Base-by-base conservation (phyloP, 306 rosid species). In the Medicago lupulina region DNA sequence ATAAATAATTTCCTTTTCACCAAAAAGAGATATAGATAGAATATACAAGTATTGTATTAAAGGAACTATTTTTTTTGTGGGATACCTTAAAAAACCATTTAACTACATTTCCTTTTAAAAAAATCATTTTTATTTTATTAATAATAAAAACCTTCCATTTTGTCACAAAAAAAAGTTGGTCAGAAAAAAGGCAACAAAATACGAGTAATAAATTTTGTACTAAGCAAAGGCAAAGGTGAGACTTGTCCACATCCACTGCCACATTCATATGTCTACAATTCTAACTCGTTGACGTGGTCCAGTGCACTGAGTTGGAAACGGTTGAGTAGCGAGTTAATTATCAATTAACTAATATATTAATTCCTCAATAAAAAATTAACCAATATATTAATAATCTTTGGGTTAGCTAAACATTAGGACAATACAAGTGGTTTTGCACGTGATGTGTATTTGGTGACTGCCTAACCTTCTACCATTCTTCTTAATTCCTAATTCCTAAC, bases 371-470 rank as follows among this genome's bases (percentile, higher is more conserved):
- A n/a, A n/a, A n/a, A n/a, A n/a, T n/a, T n/a, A n/a, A n/a, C n/a
- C n/a, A n/a, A n/a, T n/a, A n/a, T 25, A 12, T 25, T 17, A 2
- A 28, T 34, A 34, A 34, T 34, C 7, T 57, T 19, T 57, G 63
- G 8, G 8, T 57, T 21, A 10, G 8, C 15, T 21, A 2, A 21
- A 8, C 8, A 3, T 44, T 39, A 46, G 44, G 18, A 17, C 34
- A 15, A 44, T 46, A 53, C 21, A 40, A 76, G 67, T 43, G 6
- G 21, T 60, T 60, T 80, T 38, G 73, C 84, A 63, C 81, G 81
- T 75, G 86, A 51, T 41, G 38, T 34, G 65, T 62, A 79, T 50
- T 61, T 55, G 74, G 72, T 83, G 16, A 60, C 28, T n/a, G 50
- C 58, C 25, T 11, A 39, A 10, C 67, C 31, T 51, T 38, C 66